phyloP scores from a whole-genome alignment of 2,329 filamentous ascomycete species.

The Talaromyces funiculosus region DNA sequence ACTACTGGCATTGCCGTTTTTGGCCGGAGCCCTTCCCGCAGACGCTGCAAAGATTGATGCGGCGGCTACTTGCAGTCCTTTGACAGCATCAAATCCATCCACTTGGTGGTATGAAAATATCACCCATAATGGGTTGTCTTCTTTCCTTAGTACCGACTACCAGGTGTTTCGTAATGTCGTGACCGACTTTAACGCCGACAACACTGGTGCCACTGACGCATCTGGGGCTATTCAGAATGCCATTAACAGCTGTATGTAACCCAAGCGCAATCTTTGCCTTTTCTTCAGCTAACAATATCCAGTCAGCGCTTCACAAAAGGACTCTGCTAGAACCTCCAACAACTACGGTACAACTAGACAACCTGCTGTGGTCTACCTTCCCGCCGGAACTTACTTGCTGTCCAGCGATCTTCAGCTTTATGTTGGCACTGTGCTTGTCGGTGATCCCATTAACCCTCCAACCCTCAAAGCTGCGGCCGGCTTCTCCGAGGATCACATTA shows the following conservation, averaged over 20 bases:
- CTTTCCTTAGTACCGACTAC: constrained; percentile 28
- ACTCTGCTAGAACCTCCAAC: constrained; percentile 21
- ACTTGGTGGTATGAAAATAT: constrained; percentile 25
- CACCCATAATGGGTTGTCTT: constrained; percentile 25
- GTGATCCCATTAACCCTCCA: constrained; percentile 27
- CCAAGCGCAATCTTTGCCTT: not conserved
- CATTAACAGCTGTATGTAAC: constrained; percentile 20
- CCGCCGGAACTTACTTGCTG: constrained; percentile 24
- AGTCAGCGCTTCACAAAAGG: constrained; percentile 23
- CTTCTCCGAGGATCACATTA: constrained; percentile 24
- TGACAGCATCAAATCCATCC: constrained; percentile 8
- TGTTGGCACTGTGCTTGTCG: constrained; percentile 28
- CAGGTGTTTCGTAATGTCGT: constrained; percentile 34
- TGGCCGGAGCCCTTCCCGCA: constrained; percentile 6
- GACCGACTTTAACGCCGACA: constrained; percentile 29
- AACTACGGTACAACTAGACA: constrained; percentile 26
- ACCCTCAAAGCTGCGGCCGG: constrained; percentile 22
- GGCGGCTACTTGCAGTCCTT: constrained; percentile 9
- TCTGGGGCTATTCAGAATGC: constrained; percentile 26
- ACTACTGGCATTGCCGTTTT: constrained; percentile 11
- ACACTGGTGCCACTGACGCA: constrained; percentile 27
- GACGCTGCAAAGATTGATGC: not conserved
- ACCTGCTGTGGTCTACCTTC: constrained; percentile 27
- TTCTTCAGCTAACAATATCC: not conserved
- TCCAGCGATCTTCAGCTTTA: constrained; percentile 22